Base-by-base conservation (phyloP, 257 asterid genomes). In the Verbascum thapsus region DNA sequence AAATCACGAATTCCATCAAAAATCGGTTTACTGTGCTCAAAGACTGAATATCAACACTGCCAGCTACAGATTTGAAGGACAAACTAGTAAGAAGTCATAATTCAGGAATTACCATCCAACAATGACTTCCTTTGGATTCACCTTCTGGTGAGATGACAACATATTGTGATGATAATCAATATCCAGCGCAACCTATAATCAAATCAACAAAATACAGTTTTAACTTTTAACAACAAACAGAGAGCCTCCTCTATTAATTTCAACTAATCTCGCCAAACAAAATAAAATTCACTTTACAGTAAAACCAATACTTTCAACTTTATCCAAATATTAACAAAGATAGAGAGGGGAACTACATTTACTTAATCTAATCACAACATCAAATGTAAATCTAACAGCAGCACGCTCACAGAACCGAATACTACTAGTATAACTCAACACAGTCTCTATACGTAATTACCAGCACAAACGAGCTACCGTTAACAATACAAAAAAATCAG, bases 131-230 rank as follows among this genome's bases (percentile, higher is more conserved):
- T 90, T 90, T 1, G 96, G 92, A 52, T 94, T 90, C 76, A 94
- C 97, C 79, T 85, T 92, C 82, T 85, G 96, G 47, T 94, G 96
- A 13, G 99, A 90, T 9, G 85, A 58, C 56, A 90, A 64, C 99
- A 94, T 94, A 58, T 87, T 94, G 60, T 84, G 90, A 73, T 94
- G 99, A 62, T 94, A 94, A 71, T 94, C 99, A 18, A 87, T 90
- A 72, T 94, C 99, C 84, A 94, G 58, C 0, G 99, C 99, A 73
- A 94, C 96, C 97, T 94, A 74, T 37, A 15, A 10, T 17, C 43
- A 41, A 56, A 53, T 37, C 10, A 17, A 41, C 34, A 10, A 48
- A 5, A 39, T 52, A 30, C 47, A 71, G 43, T 38, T 11, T 8
- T n/a, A n/a, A n/a, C n/a, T n/a, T n/a, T n/a, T 6, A 60, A 22